Evolutionary conservation across 129 eudicot species (phyloP).

Genomic region (Apium graveolens): DNA sequence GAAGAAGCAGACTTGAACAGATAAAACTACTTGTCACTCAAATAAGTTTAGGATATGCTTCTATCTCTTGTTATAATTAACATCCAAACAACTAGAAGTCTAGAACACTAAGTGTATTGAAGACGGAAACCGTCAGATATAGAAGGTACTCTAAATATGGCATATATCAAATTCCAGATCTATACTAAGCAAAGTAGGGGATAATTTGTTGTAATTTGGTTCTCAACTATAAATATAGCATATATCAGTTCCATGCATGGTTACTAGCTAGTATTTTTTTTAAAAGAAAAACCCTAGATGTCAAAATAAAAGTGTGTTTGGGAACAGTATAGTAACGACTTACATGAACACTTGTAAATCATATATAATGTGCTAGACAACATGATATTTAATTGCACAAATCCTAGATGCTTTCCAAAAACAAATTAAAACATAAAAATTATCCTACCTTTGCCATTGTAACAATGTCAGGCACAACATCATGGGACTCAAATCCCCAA

Average conservation of each 20-base stretch:
- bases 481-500: slow-evolving; percentile 90
- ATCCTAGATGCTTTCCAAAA: neutral
- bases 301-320: neutral
- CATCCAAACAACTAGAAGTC: neutral
- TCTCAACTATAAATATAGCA: neutral
- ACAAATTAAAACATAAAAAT: neutral
- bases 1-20: neutral
- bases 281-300: neutral
- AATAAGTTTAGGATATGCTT: neutral
- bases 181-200: no score
- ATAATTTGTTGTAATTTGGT: no score
- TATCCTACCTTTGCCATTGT: slow-evolving; percentile 85
- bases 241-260: neutral
- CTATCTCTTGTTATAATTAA: neutral
- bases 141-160: neutral
- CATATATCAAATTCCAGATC: no score
- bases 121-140: neutral
- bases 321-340: neutral
- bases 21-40: neutral
- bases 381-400: neutral
- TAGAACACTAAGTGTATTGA: neutral
- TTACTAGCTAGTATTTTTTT: neutral
- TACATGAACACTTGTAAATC: neutral
- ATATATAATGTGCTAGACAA: neutral
- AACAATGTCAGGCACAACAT: slow-evolving; percentile 85